phyloP scores from a whole-genome alignment of 176 grass and related monocot species.

The Hordeum marinum region DNA sequence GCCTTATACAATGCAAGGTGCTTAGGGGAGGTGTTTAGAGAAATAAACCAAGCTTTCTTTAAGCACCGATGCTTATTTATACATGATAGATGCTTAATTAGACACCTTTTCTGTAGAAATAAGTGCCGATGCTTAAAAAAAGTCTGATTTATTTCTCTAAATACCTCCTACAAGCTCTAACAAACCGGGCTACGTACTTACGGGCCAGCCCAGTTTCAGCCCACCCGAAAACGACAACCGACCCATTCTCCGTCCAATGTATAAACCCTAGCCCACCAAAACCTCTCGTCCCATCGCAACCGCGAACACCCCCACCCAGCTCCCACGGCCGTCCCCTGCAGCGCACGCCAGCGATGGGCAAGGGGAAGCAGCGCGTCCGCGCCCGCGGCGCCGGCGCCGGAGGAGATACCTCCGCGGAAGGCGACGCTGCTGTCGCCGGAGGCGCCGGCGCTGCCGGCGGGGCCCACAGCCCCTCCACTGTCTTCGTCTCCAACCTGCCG shows the following conservation, averaged over 20 bases:
- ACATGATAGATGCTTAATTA: too few species aligned
- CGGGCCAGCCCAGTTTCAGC: neutral
- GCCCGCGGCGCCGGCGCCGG: neutral
- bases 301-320: neutral
- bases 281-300: neutral
- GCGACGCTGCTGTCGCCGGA: neutral
- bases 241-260: neutral
- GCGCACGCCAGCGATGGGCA: constrained; percentile 54
- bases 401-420: neutral
- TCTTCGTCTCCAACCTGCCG: constrained; percentile 85
- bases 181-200: neutral
- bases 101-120: too few species aligned
- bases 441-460: neutral
- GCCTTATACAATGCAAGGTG: too few species aligned
- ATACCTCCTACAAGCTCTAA: too few species aligned
- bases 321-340: constrained; percentile 2
- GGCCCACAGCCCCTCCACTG: constrained; percentile 61
- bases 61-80: too few species aligned
- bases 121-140: too few species aligned
- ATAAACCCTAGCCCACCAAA: constrained; percentile 42
- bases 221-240: neutral
- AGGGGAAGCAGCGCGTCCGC: constrained; percentile 57
- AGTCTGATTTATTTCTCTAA: too few species aligned
- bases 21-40: too few species aligned
- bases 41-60: too few species aligned